Conservation (phyloP, 2,329 filamentous ascomycete genomes). For the Teratosphaeriaceae sp. region DNA sequence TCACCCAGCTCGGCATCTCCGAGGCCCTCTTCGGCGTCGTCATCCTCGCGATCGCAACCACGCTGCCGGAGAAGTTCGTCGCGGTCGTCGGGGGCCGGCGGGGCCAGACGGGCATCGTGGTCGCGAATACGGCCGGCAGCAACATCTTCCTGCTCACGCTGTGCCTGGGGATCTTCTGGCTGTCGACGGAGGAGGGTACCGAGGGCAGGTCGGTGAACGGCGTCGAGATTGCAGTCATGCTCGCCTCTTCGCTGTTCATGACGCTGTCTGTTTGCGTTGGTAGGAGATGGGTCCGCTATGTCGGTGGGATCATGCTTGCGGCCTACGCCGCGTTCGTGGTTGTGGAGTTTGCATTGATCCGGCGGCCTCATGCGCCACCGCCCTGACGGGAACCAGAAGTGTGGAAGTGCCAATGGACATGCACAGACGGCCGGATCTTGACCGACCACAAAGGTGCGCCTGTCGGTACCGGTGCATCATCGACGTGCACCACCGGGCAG, state of each 20-base stretch:
- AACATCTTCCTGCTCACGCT: constrained; percentile 50
- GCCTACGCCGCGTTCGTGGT: constrained; percentile 31
- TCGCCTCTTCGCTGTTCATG: constrained; percentile 15
- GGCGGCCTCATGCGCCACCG: no score
- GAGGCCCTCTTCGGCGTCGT: constrained; percentile 43
- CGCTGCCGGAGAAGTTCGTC: constrained; percentile 48
- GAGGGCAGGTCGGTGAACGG: constrained; percentile 10
- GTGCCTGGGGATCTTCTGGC: constrained; percentile 38
- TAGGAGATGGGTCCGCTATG: constrained; percentile 8
- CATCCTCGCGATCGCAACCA: constrained; percentile 47
- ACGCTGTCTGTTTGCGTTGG: constrained; percentile 16
- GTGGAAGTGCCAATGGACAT: no score
- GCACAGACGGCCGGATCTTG: no score
- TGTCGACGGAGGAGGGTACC: constrained; percentile 11
- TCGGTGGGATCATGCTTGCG: constrained; percentile 25
- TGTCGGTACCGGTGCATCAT: no score
- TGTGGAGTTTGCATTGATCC: constrained; percentile 27
- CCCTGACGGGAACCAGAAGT: no score
- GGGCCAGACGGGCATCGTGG: constrained; percentile 44
- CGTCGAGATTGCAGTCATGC: constrained; percentile 16
- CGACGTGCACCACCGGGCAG: no score
- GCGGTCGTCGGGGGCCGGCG: constrained; percentile 43
- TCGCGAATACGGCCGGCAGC: constrained; percentile 48
- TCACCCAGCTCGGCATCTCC: constrained; percentile 37
- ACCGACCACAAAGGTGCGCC: no score